A percentile compares a stretch with the other conserved stretches of the same genome.
Conservation (phyloP, 768 basidiomycete species). For the Boletus coccyginus region DNA sequence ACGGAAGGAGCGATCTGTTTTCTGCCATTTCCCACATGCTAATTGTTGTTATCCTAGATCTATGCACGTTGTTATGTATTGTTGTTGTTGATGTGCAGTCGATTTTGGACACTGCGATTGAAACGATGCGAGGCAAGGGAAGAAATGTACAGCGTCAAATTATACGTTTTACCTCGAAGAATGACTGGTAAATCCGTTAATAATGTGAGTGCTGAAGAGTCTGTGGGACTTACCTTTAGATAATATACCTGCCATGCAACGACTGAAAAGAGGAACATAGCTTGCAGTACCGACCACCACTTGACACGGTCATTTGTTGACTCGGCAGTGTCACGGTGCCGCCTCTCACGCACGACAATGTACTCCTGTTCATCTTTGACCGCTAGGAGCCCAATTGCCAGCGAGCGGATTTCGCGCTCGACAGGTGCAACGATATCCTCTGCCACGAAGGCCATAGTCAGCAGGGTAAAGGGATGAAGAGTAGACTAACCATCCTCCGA, state of each 20-base stretch:
- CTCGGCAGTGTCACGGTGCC: slow-evolving; percentile 92
- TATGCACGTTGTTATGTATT: slow-evolving; percentile 25
- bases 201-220: background rate
- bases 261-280: slow-evolving; percentile 80
- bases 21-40: slow-evolving; percentile 15
- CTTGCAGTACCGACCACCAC: slow-evolving; percentile 97
- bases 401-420: slow-evolving; percentile 87
- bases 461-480: background rate
- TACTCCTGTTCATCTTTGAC: slow-evolving; percentile 99
- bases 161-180: slow-evolving; percentile 90
- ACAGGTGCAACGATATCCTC: slow-evolving; percentile 88
- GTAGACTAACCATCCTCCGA: slow-evolving; percentile 71
- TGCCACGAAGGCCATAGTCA: slow-evolving; percentile 8
- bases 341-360: slow-evolving; percentile 89
- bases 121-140: background rate
- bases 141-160: slow-evolving; percentile 45
- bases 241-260: slow-evolving; percentile 99
- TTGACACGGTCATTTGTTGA: slow-evolving; percentile 94
- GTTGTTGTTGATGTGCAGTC: slow-evolving; percentile 13
- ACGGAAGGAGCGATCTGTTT: slow-evolving; percentile 5
- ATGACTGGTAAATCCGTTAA: slow-evolving; percentile 47
- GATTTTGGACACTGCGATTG: background rate
- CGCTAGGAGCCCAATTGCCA: slow-evolving; percentile 76
- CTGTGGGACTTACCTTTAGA: slow-evolving; percentile 61
- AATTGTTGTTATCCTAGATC: slow-evolving; percentile 26